phyloP scores from a whole-genome alignment of 208 protist genomes.

The Crithidia fasciculata region DNA sequence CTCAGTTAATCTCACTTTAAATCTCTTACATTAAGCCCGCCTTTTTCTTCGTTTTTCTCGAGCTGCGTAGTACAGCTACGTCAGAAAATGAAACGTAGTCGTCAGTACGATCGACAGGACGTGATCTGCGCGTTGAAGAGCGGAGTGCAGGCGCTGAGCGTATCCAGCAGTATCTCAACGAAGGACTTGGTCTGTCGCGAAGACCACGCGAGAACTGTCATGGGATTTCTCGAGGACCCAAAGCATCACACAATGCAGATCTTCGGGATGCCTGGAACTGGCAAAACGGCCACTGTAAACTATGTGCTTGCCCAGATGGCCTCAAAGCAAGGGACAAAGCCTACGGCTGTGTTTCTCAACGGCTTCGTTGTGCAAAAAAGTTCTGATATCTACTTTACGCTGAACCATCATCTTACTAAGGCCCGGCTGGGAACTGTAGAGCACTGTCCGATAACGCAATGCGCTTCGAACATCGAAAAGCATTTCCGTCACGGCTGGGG shows the following conservation, averaged over 20 bases:
- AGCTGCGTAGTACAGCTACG: too few relatives aligned
- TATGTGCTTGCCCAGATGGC: slow-evolving; percentile 69
- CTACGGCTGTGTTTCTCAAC: slow-evolving; percentile 88
- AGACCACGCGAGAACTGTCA: slow-evolving; percentile 63
- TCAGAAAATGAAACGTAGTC: slow-evolving; percentile 28
- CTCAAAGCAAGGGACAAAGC: slow-evolving; percentile 31
- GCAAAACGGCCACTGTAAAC: slow-evolving; percentile 88
- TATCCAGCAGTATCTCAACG: slow-evolving; percentile 62
- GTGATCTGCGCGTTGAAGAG: slow-evolving; percentile 43
- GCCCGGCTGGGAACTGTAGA: slow-evolving; percentile 55
- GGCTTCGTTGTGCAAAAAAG: slow-evolving; percentile 91
- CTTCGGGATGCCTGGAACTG: slow-evolving; percentile 92
- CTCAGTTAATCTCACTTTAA: too few relatives aligned
- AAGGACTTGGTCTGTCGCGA: slow-evolving; percentile 81
- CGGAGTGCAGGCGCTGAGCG: slow-evolving; percentile 72
- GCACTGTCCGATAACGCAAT: slow-evolving; percentile 66
- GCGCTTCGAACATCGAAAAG: slow-evolving; percentile 78
- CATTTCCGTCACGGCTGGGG: slow-evolving; percentile 81
- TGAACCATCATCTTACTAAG: slow-evolving; percentile 77
- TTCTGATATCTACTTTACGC: slow-evolving; percentile 87
- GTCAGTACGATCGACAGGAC: slow-evolving; percentile 16
- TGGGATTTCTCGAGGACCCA: slow-evolving; percentile 67
- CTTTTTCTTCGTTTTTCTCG: too few relatives aligned
- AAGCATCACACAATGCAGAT: slow-evolving; percentile 87
- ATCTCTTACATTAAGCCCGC: too few relatives aligned